Base-by-base conservation (phyloP, 768 basidiomycete species). In the Phaeolepiota aurea region DNA sequence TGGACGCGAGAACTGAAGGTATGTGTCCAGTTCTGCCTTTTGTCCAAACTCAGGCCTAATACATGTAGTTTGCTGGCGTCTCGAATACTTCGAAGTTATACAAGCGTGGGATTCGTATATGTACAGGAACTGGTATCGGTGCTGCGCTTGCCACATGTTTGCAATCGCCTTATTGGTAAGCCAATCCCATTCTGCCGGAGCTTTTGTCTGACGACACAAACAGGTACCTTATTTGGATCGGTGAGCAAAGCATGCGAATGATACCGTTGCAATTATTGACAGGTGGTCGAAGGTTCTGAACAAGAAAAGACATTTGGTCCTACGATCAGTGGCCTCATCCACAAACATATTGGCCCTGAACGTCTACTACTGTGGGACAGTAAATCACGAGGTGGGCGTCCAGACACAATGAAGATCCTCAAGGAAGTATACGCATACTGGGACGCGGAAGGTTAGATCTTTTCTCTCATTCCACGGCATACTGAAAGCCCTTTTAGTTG, bases 1-100 rank as follows among this genome's bases (percentile, higher is more conserved):
- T 88, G 85, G 86, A 87, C 85, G 10, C 78, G 85, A 37, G 73
- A 87, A 59, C 63, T 87, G 20, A 88, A 88, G 79, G 82, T 79
- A 47, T n/a, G 57, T 41, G n/a, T 28, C 25, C n/a, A 28, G n/a
- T 28, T 7, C 7, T 28, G 25, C 25, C 11, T 19, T 19, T 15
- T 19, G 3, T 10, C 23, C 22, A 21, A 41, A n/a, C 41, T 46
- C 37, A 32, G 33, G 19, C 42, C n/a, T n/a, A 38, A 40, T 48
- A 30, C 21, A 34, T 23, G n/a, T 47, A 86, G 82, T 74, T 85
- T 52, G 83, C 85, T 5, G 84, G 82, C 48, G 81, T 87, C 23
- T 85, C 83, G 20, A 85, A 88, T 56, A 84, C 85, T 1, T 87
- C 84, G 3, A 76, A 71, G 2, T 62, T 88, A n/a, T 88, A 87